Percentiles rank a stretch among this genome's conserved stretches.
These are phyloP conservation scores for Mycosphaerella arachidis DNA, from an alignment of 2,329 filamentous ascomycete species.

Conservation along the genomic window DNA sequence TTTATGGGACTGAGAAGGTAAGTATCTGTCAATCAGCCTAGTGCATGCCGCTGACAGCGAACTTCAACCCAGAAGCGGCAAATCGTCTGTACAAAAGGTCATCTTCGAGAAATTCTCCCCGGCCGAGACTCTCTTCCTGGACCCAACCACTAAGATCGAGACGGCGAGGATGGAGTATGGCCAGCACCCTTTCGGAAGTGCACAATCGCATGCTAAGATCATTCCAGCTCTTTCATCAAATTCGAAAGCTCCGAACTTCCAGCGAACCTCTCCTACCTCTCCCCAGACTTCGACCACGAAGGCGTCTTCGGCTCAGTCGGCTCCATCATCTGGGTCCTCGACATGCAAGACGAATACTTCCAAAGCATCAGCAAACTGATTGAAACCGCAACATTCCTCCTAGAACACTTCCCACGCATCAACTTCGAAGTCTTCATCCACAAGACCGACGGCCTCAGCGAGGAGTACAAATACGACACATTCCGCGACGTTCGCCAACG, in stretches of 20 bases:
- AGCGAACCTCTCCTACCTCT: slow-evolving; percentile 88
- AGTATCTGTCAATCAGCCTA: not conserved
- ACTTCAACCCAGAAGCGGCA: slow-evolving; percentile 68
- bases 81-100: slow-evolving; percentile 96
- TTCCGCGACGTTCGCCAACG: slow-evolving; percentile 95
- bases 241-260: slow-evolving; percentile 98
- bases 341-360: slow-evolving; percentile 96
- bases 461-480: slow-evolving; percentile 94
- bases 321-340: slow-evolving; percentile 96
- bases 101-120: slow-evolving; percentile 98
- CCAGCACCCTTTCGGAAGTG: not conserved
- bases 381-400: slow-evolving; percentile 80
- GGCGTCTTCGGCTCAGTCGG: slow-evolving; percentile 92
- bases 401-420: slow-evolving; percentile 84
- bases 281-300: slow-evolving; percentile 83
- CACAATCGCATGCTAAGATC: not conserved
- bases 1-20: slow-evolving; percentile 95
- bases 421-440: slow-evolving; percentile 99
- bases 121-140: slow-evolving; percentile 90
- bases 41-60: slow-evolving; percentile 7
- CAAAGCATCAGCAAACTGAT: slow-evolving; percentile 85
- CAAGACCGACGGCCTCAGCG: slow-evolving; percentile 95
- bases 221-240: slow-evolving; percentile 87
- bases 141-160: slow-evolving; percentile 89
- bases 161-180: slow-evolving; percentile 91